Conservation (phyloP, 805 yeast genomes). For the Wickerhamomyces sydowiorum region DNA sequence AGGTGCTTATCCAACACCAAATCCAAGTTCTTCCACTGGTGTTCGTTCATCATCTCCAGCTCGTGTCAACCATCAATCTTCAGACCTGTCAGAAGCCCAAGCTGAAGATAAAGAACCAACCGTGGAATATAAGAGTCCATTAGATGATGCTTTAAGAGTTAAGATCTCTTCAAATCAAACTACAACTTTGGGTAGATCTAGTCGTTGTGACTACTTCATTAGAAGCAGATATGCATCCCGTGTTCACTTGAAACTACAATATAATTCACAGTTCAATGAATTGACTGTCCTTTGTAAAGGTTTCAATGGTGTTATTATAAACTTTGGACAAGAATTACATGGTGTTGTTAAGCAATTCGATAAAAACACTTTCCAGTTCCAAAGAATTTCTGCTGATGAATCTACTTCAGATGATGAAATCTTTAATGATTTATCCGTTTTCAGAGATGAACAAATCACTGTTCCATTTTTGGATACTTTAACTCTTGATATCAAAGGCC, state of each 20-base stretch:
- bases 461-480: constrained; percentile 62
- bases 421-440: constrained; percentile 40
- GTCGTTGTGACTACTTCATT: constrained; percentile 42
- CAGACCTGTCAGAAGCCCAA: background rate
- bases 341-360: constrained; percentile 20
- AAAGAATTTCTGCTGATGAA: constrained; percentile 7
- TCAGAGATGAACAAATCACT: constrained; percentile 55
- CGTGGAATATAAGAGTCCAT: constrained; percentile 2
- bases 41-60: constrained; percentile 30
- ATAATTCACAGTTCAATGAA: constrained; percentile 31
- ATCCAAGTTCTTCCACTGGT: constrained; percentile 57
- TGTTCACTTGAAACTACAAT: constrained; percentile 51
- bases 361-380: constrained; percentile 21
- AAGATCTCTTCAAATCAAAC: constrained; percentile 14
- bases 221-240: constrained; percentile 60
- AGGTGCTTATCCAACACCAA: constrained; percentile 59
- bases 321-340: constrained; percentile 47
- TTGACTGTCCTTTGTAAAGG: constrained; percentile 69
- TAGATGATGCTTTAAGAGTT: constrained; percentile 11
- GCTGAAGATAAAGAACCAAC: background rate
- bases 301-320: constrained; percentile 69
- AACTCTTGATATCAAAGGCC: constrained; percentile 67
- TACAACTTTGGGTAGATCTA: constrained; percentile 47
- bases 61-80: constrained; percentile 4
- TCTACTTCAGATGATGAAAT: constrained; percentile 9